Evolutionary conservation across 257 asterid genomes (phyloP).

Genomic region (Ocimum tenuiflorum): DNA sequence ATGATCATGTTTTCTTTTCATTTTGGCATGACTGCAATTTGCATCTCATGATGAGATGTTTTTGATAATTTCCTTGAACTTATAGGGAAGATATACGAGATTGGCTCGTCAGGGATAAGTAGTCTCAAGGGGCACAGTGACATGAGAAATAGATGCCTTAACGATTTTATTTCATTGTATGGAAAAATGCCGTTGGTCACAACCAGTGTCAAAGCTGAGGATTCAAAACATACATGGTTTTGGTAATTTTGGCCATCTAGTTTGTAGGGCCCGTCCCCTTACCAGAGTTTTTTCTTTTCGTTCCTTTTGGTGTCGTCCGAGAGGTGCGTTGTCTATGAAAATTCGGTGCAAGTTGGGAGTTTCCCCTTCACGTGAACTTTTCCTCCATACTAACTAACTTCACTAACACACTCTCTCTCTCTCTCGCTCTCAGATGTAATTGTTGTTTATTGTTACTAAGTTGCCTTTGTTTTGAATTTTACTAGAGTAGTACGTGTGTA

Average conservation of each 20-base stretch:
- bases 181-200: conserved; percentile 52
- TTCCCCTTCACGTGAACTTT: no score
- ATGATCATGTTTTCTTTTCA: background rate
- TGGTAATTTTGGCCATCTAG: conserved; percentile 27
- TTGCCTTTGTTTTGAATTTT: background rate
- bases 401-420: background rate
- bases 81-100: conserved; percentile 53
- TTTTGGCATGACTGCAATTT: background rate
- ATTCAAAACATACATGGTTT: conserved; percentile 39
- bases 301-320: background rate
- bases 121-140: conserved; percentile 33
- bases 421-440: background rate
- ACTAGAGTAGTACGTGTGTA: background rate
- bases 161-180: conserved; percentile 42
- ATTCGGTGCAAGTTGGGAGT: background rate
- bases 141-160: conserved; percentile 41
- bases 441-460: background rate
- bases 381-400: background rate
- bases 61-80: background rate
- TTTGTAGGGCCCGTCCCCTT: no score
- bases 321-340: background rate
- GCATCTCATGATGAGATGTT: background rate
- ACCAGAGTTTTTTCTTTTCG: background rate
- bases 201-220: conserved; percentile 43
- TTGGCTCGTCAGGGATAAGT: conserved; percentile 52